phyloP scores from a whole-genome alignment of 2,329 filamentous ascomycete genomes.

The Exophiala viscosa region DNA sequence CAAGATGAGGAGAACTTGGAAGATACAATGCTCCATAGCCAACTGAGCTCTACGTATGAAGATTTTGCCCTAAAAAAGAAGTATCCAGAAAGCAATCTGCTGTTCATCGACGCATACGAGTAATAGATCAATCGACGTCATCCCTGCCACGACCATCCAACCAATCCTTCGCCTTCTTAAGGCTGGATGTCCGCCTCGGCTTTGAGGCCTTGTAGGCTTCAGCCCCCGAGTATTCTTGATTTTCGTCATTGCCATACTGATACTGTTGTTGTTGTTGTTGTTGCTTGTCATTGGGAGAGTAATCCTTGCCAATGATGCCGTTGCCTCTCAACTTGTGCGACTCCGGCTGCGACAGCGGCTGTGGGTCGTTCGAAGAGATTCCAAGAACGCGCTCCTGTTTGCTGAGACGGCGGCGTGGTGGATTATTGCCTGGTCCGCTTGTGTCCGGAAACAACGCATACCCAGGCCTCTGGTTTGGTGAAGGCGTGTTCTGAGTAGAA shows the following conservation, averaged over 20 bases:
- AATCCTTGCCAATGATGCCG: constrained; percentile 23
- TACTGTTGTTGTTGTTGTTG: constrained; percentile 1
- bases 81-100: no score
- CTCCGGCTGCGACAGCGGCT: constrained; percentile 11
- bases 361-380: constrained; percentile 11
- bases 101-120: no score
- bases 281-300: neutral
- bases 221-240: constrained; percentile 31
- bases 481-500: neutral
- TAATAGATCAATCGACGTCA: constrained; percentile 3
- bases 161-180: constrained; percentile 22
- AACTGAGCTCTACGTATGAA: no score
- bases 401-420: constrained; percentile 18
- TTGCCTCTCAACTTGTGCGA: constrained; percentile 20
- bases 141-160: constrained; percentile 21
- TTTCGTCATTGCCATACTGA: neutral
- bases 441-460: neutral
- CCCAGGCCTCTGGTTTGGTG: neutral
- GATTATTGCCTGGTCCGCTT: constrained; percentile 1
- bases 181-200: constrained; percentile 27
- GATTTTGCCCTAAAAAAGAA: no score
- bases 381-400: constrained; percentile 26
- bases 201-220: constrained; percentile 33
- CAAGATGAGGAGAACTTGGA: no score
- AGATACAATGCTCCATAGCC: no score